Evolutionary conservation across 768 basidiomycete species (phyloP), one percentile per base, ranked within the genome.

Genomic region (Suillus clintonianus): DNA sequence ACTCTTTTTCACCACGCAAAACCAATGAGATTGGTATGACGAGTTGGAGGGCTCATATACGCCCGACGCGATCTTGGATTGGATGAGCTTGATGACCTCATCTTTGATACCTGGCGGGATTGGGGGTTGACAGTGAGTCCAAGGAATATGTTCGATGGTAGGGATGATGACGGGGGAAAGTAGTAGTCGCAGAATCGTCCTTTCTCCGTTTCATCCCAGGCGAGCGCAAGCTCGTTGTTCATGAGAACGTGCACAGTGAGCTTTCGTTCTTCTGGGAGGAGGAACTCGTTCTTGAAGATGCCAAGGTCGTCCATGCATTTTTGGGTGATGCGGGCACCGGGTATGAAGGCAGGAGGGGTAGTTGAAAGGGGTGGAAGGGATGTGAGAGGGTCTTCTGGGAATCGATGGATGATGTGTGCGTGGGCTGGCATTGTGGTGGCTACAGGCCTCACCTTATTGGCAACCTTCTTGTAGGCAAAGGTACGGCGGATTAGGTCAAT

Each of bases 161-260:
- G 76, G 78, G 22, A 81, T 77, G 0, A 70, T 60, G 0, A 78
- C 61, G 77, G 76, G 0, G 65, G 63, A 55, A 80, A 81, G 47
- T 70, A 81, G 2, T 80, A 72, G 2, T 71, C 60, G 1, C 61
- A 53, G 34, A 82, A 80, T 0, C 55, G 47, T 0, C 83, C 80
- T 14, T 72, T 69, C 58, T 84, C 78, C 0, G 41, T 13, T 11
- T 82, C 76, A 4, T 74, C 62, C 80, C 78, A 84, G 0, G 81
- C 79, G 37, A 84, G 78, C 0, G 62, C 79, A 0, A 65, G 15
- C 36, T 81, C 68, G 7, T 79, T 74, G 19, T 61, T 22, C 32
- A 61, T 67, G 62, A 82, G 68, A 3, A 80, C 56, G 24, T 79
- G 68, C 0, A 22, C 53, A 17, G 42, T 34, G 0, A 68, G 59